phyloP scores from a whole-genome alignment of 352 stramenopile species.

The Phytopythium vexans region DNA sequence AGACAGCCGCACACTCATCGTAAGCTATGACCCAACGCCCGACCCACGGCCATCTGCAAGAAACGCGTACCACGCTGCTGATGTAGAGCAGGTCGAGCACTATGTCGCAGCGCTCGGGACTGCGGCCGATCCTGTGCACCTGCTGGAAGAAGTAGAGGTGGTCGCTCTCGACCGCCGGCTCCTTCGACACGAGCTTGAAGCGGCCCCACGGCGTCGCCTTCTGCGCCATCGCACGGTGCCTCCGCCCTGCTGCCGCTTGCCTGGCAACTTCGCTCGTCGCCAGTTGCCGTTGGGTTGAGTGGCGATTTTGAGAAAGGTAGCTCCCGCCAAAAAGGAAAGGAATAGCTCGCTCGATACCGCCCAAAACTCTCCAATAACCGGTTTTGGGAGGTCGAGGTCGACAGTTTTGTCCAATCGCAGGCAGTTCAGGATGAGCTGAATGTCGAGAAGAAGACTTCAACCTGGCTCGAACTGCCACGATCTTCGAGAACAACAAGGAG shows the following conservation, averaged over 20 bases:
- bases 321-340: too few species aligned
- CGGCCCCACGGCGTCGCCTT: constrained; percentile 40
- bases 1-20: background rate
- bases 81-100: constrained; percentile 60
- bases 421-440: too few species aligned
- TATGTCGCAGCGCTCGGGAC: constrained; percentile 35
- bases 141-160: constrained; percentile 56
- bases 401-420: too few species aligned
- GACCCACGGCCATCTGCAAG: background rate
- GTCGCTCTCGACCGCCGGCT: constrained; percentile 46
- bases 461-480: too few species aligned
- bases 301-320: too few species aligned
- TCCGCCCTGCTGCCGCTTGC: background rate
- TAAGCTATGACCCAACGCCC: background rate
- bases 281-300: too few species aligned
- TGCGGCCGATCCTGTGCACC: constrained; percentile 53
- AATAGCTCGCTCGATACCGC: too few species aligned
- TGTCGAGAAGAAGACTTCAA: too few species aligned
- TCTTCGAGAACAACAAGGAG: too few species aligned
- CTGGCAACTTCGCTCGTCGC: too few species aligned
- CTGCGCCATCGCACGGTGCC: background rate
- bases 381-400: too few species aligned
- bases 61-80: constrained; percentile 53
- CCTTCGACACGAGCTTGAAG: constrained; percentile 60
- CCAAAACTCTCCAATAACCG: too few species aligned